Conservation (phyloP, 306 rosid genomes). For the Cucurbita maxima region DNA sequence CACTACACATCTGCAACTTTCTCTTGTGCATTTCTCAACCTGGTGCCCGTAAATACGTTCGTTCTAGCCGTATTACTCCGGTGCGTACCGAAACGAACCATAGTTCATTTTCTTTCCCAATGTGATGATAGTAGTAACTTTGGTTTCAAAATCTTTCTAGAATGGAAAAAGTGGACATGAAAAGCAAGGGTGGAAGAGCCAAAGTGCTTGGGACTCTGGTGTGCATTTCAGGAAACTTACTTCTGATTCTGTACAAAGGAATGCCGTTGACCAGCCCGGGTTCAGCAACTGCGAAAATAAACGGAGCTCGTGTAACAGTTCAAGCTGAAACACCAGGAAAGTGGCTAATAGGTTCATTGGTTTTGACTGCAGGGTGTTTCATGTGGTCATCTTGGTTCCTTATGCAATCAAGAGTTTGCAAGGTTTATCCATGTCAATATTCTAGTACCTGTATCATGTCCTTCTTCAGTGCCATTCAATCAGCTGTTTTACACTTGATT, state of each 20-base stretch:
- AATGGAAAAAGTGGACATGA: constrained; percentile 53
- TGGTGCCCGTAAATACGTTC: constrained; percentile 72
- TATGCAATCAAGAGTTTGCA: constrained; percentile 55
- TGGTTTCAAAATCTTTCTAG: constrained; percentile 21
- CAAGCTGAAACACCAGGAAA: constrained; percentile 18
- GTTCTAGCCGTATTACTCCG: constrained; percentile 62
- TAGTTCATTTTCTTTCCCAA: background rate
- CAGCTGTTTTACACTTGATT: constrained; percentile 36
- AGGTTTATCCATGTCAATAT: constrained; percentile 53
- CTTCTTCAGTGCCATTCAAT: constrained; percentile 55
- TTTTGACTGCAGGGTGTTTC: constrained; percentile 38
- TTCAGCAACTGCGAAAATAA: constrained; percentile 4
- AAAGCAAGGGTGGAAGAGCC: constrained; percentile 47
- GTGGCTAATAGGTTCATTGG: constrained; percentile 51
- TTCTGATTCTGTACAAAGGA: constrained; percentile 61
- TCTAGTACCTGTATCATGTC: constrained; percentile 71
- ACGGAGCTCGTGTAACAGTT: background rate
- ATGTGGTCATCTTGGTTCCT: constrained; percentile 92
- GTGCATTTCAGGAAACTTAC: constrained; percentile 50
- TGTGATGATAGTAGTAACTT: background rate
- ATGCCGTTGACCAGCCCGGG: constrained; percentile 25
- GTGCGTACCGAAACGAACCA: constrained; percentile 19
- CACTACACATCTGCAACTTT: constrained; percentile 58
- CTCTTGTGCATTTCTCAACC: constrained; percentile 81
- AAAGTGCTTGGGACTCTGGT: constrained; percentile 43